phyloP scores from a whole-genome alignment of 1,284 basidiomycete species.

The Sanghuangporus sanghuang region DNA sequence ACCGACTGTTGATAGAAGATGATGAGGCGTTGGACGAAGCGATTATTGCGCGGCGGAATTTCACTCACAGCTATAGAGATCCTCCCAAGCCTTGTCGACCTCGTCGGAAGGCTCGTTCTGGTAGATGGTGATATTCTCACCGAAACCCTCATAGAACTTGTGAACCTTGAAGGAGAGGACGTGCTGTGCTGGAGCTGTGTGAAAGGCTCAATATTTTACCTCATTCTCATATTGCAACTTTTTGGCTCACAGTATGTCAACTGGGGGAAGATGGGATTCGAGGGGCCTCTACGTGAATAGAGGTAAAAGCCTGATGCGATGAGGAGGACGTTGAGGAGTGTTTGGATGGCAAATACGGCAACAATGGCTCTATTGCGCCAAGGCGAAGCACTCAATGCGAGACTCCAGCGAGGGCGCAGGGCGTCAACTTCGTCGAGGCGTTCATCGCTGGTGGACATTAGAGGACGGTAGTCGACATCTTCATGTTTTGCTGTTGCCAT shows the following conservation, averaged over 20 bases:
- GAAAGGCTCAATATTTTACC: neutral
- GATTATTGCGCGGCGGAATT: neutral
- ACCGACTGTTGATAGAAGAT: conserved; percentile 17
- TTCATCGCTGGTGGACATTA: neutral
- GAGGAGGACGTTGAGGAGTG: neutral
- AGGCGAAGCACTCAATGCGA: neutral
- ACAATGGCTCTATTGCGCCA: neutral
- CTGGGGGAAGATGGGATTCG: neutral
- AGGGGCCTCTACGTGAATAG: neutral
- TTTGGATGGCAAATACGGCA: neutral
- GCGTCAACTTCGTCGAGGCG: neutral
- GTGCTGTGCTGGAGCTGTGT: neutral
- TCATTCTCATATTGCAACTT: neutral
- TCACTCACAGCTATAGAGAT: conserved; percentile 20
- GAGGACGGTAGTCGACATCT: neutral
- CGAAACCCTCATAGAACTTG: neutral
- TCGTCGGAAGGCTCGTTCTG: conserved; percentile 23
- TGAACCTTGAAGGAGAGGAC: neutral
- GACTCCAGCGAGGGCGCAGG: neutral
- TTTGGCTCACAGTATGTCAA: neutral
- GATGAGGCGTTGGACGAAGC: neutral
- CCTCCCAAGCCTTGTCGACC: conserved; percentile 22
- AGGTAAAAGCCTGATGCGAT: neutral
- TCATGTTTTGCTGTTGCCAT: neutral
- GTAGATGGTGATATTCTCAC: conserved; percentile 18